Percentiles rank a stretch among this genome's conserved stretches.
Conservation (phyloP, 768 basidiomycete species). For the Psilocybe cubensis region DNA sequence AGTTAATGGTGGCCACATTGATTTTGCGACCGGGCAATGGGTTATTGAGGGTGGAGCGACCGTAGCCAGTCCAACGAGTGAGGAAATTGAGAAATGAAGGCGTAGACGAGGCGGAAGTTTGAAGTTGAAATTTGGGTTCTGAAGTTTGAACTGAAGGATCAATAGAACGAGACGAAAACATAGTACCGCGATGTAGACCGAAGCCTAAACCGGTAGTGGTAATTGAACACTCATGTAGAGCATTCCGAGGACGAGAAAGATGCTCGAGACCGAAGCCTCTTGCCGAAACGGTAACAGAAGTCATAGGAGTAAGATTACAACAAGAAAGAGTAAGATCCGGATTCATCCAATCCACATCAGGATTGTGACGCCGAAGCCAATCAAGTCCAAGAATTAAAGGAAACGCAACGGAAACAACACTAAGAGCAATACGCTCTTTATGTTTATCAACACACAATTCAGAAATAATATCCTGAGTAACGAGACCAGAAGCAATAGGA, state of each 20-base stretch:
- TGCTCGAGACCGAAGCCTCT: constrained; percentile 29
- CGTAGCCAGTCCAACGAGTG: constrained; percentile 19
- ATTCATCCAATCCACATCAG: constrained; percentile 35
- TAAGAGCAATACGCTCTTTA: constrained; percentile 29
- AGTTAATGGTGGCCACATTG: constrained; percentile 16
- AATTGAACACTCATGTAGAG: constrained; percentile 15
- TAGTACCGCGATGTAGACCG: constrained; percentile 22
- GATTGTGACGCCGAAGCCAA: constrained; percentile 40
- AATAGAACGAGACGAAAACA: constrained; percentile 4
- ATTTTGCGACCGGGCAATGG: constrained; percentile 9
- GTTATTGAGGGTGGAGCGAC: constrained; percentile 18
- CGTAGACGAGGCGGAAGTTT: constrained; percentile 3
- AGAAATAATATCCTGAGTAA: constrained; percentile 40
- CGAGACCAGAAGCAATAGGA: constrained; percentile 41
- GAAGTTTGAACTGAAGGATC: not conserved
- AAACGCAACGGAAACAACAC: constrained; percentile 34
- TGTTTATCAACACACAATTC: constrained; percentile 30
- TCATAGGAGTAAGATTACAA: constrained; percentile 25
- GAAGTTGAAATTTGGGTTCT: constrained; percentile 1
- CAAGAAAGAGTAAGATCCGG: constrained; percentile 25
- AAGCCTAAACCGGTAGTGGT: constrained; percentile 31
- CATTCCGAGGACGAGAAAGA: constrained; percentile 4
- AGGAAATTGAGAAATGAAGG: constrained; percentile 10
- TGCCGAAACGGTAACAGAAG: constrained; percentile 17
- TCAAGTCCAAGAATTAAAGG: constrained; percentile 40